Conservation (phyloP, 2,329 filamentous ascomycete species). For the Colletotrichum limetticola region DNA sequence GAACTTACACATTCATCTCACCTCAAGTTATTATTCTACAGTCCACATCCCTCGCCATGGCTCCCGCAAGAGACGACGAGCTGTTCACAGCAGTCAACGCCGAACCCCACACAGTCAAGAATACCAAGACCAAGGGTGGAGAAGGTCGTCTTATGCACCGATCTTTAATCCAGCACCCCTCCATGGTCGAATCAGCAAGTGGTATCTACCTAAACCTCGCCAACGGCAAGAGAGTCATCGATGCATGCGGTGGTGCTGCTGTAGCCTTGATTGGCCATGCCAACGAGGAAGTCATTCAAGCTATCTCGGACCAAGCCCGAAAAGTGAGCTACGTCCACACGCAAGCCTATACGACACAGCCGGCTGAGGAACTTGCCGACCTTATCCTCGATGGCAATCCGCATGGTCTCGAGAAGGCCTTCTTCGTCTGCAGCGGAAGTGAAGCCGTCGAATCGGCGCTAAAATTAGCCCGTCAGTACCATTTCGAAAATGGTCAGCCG, state of each 20-base stretch:
- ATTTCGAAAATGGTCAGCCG: slow-evolving; percentile 49
- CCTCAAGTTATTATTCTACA: too few relatives aligned
- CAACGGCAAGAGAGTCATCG: slow-evolving; percentile 46
- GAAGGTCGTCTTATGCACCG: slow-evolving; percentile 45
- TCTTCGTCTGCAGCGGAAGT: slow-evolving; percentile 38
- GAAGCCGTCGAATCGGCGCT: slow-evolving; percentile 58
- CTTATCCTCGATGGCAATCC: slow-evolving; percentile 35
- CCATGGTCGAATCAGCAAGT: slow-evolving; percentile 53
- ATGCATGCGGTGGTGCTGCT: slow-evolving; percentile 49
- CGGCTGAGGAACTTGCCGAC: slow-evolving; percentile 45
- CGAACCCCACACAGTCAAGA: background rate
- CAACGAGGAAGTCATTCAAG: slow-evolving; percentile 42
- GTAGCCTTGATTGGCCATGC: slow-evolving; percentile 46
- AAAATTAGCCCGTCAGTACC: slow-evolving; percentile 61
- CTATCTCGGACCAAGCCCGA: slow-evolving; percentile 42
- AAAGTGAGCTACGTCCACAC: slow-evolving; percentile 44
- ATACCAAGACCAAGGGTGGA: background rate
- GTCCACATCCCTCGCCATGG: slow-evolving; percentile 10
- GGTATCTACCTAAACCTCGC: slow-evolving; percentile 49
- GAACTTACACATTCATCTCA: background rate
- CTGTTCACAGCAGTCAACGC: background rate
- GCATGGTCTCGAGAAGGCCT: slow-evolving; percentile 34
- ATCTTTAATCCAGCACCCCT: slow-evolving; percentile 43
- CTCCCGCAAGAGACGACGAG: slow-evolving; percentile 36
- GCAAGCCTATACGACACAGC: slow-evolving; percentile 54